Percentiles rank a stretch among this genome's conserved stretches.
phyloP scores from a whole-genome alignment of 352 stramenopile genomes.

The Phytophthora pluvialis region DNA sequence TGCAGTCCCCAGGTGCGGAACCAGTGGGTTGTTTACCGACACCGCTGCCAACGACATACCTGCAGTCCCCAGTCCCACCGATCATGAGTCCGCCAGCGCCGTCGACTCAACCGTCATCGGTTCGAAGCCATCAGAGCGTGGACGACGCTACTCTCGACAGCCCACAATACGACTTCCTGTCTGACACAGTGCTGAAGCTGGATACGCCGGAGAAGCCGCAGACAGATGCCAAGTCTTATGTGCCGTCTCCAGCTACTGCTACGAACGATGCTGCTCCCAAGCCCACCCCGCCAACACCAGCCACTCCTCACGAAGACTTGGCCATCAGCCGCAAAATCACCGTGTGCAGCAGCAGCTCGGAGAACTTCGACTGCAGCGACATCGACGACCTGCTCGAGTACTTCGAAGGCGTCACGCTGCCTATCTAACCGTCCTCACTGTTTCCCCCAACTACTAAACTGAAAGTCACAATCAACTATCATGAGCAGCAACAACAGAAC shows the following conservation, averaged over 20 bases:
- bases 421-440: conserved; percentile 41
- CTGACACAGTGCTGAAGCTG: conserved; percentile 27
- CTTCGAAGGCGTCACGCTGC: conserved; percentile 69
- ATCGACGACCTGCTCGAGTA: conserved; percentile 84
- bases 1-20: conserved; percentile 36
- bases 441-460: background rate
- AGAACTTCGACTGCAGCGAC: conserved; percentile 47
- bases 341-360: conserved; percentile 36
- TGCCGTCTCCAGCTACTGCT: conserved; percentile 4
- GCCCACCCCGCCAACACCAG: background rate
- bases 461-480: conserved; percentile 1
- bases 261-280: conserved; percentile 2
- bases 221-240: conserved; percentile 9
- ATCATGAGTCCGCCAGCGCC: conserved; percentile 21
- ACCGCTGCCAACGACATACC: conserved; percentile 19
- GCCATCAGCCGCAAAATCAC: conserved; percentile 18
- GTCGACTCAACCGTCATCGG: conserved; percentile 5
- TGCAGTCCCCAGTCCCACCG: conserved; percentile 35
- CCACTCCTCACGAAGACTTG: conserved; percentile 3
- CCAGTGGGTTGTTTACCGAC: conserved; percentile 24
- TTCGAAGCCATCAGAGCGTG: conserved; percentile 16
- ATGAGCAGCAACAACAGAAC: background rate
- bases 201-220: conserved; percentile 22
- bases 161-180: conserved; percentile 26
- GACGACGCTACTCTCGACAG: conserved; percentile 6